Conservation (phyloP, 2,329 filamentous ascomycete species). For the Cercospora beticola region DNA sequence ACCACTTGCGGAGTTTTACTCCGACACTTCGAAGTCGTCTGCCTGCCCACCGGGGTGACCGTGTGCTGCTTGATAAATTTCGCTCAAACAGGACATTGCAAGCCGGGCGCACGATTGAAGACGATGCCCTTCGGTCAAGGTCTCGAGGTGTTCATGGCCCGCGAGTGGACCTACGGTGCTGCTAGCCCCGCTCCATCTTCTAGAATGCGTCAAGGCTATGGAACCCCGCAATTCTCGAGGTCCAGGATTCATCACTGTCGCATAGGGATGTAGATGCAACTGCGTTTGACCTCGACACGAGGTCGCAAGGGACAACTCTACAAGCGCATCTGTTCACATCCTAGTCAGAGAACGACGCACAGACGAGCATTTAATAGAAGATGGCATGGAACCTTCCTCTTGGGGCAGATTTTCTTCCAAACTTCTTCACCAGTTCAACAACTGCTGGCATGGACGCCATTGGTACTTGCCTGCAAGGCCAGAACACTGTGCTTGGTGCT, state of each 20-base stretch:
- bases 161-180: background rate
- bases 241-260: background rate
- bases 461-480: conserved; percentile 16
- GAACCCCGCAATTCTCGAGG: background rate
- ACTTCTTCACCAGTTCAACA: conserved; percentile 13
- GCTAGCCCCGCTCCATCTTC: background rate
- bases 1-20: background rate
- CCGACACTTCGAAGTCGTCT: background rate
- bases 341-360: background rate
- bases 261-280: background rate
- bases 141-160: background rate
- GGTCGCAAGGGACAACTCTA: background rate
- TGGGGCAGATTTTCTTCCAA: conserved; percentile 13
- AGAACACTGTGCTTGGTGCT: conserved; percentile 13
- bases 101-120: background rate
- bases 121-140: background rate
- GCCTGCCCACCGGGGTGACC: background rate
- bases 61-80: background rate
- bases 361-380: background rate
- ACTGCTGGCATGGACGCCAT: conserved; percentile 10
- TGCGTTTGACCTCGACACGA: background rate
- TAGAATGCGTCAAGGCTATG: background rate
- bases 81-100: background rate
- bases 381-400: conserved; percentile 11
- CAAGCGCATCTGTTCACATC: background rate